Conservation (phyloP, 108 stramenopile species). For the Mediolabrus comicus region DNA sequence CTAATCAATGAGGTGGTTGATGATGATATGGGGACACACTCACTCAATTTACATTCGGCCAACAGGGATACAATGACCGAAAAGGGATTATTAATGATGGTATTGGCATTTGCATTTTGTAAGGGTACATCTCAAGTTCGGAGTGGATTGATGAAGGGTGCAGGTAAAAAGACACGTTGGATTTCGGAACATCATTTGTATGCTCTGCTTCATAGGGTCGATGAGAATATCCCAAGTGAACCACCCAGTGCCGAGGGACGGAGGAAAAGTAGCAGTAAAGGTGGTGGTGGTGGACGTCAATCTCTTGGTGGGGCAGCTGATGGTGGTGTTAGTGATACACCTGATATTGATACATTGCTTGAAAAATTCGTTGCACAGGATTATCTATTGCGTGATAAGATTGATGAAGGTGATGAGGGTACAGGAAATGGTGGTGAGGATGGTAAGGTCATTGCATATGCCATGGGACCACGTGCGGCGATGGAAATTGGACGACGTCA, state of each 20-base stretch:
- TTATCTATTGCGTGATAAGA: slow-evolving; percentile 77
- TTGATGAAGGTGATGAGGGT: slow-evolving; percentile 37
- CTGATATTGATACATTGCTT: slow-evolving; percentile 71
- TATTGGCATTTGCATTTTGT: slow-evolving; percentile 77
- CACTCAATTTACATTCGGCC: slow-evolving; percentile 58
- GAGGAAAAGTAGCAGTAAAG: slow-evolving; percentile 14
- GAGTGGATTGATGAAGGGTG: slow-evolving; percentile 43
- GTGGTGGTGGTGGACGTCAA: slow-evolving; percentile 21
- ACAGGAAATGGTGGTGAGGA: slow-evolving; percentile 40
- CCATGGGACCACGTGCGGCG: slow-evolving; percentile 82
- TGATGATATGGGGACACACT: slow-evolving; percentile 61
- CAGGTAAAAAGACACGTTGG: slow-evolving; percentile 57
- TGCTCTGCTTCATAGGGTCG: slow-evolving; percentile 65
- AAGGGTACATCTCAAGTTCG: slow-evolving; percentile 59
- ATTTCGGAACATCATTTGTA: slow-evolving; percentile 74
- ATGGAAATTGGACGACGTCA: slow-evolving; percentile 84
- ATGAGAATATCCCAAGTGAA: slow-evolving; percentile 76
- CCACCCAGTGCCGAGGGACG: slow-evolving; percentile 61
- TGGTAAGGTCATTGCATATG: slow-evolving; percentile 56
- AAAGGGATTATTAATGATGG: slow-evolving; percentile 70
- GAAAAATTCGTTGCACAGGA: slow-evolving; percentile 73
- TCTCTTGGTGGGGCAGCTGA: slow-evolving; percentile 9
- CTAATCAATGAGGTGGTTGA: slow-evolving; percentile 60
- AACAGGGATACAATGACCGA: slow-evolving; percentile 55
- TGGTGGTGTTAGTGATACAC: slow-evolving; percentile 43